Evolutionary conservation across 108 stramenopile species (phyloP), one percentile per base, ranked within the genome.

Genomic region (Conticribra guillardii): DNA sequence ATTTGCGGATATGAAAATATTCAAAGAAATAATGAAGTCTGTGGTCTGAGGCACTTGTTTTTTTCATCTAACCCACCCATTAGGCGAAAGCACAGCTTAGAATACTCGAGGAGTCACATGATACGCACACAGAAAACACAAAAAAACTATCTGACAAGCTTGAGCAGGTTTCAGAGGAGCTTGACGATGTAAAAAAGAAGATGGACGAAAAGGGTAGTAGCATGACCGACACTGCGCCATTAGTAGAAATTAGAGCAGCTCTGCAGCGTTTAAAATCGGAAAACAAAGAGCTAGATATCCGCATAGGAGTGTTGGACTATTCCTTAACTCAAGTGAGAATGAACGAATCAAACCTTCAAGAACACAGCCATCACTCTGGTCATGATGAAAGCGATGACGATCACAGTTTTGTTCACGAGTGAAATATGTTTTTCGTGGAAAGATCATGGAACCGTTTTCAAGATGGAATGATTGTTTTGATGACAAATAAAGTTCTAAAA

Each of bases 261-360:
- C 37, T 80, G 18, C 61, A 74, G 46, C 32, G 61, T n/a, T 47
- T 80, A 16, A 54, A 30, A 53, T 46, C 68, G 28, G 79, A 80
- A 64, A 80, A 75, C 54, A 74, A 62, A 47, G 73, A 74, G 31
- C 37, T 75, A 0, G 79, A 80, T 34, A 32, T 74, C 19, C 37
- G 45, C 28, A 56, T 80, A 17, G 79, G 79, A 47, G 34, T 80
- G 4, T 22, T 71, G 59, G 73, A n/a, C n/a, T n/a, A n/a, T n/a
- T n/a, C n/a, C n/a, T n/a, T n/a, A n/a, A n/a, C n/a, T n/a, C n/a
- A n/a, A n/a, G n/a, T n/a, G n/a, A n/a, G n/a, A n/a, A n/a, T n/a
- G n/a, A n/a, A n/a, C n/a, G n/a, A n/a, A n/a, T n/a, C n/a, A n/a
- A n/a, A n/a, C n/a, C n/a, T n/a, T n/a, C n/a, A n/a, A n/a, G n/a